Evolutionary conservation across 1,284 basidiomycete species (phyloP).

Genomic region (Cryptococcus jaspeensis): DNA sequence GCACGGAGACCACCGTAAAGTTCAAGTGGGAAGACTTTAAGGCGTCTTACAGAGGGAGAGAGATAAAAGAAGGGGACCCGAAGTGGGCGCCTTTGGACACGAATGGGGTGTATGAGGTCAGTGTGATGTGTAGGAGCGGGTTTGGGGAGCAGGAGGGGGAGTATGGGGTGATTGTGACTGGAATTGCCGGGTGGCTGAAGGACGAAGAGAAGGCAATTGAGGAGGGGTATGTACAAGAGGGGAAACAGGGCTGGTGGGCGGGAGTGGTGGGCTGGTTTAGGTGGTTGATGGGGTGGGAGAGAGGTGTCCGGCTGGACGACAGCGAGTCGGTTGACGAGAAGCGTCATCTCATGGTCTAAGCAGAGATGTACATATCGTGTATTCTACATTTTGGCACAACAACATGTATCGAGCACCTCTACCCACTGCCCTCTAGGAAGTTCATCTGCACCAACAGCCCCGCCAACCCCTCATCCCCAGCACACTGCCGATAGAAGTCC

Average conservation of each 20-base stretch:
- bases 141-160: constrained; percentile 50
- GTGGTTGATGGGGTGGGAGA: neutral
- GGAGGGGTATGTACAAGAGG: neutral
- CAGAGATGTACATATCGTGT: neutral
- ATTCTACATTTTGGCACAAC: too few species aligned
- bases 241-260: neutral
- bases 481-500: constrained; percentile 43
- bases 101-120: constrained; percentile 38
- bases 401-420: neutral
- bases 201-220: neutral
- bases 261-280: constrained; percentile 7
- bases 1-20: constrained; percentile 13
- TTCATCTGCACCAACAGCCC: constrained; percentile 38
- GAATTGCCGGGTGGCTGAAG: constrained; percentile 18
- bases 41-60: constrained; percentile 52
- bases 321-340: constrained; percentile 15
- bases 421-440: constrained; percentile 8
- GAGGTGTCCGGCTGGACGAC: constrained; percentile 13
- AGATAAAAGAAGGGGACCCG: constrained; percentile 35
- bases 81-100: constrained; percentile 40
- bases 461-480: constrained; percentile 21
- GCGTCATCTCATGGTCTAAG: neutral
- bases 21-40: constrained; percentile 51
- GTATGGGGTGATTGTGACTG: constrained; percentile 39
- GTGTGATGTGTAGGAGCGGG: constrained; percentile 50